Percentiles rank a stretch among this genome's conserved stretches.
phyloP scores from a whole-genome alignment of 768 basidiomycete species.

The Baorangia bicolor region DNA sequence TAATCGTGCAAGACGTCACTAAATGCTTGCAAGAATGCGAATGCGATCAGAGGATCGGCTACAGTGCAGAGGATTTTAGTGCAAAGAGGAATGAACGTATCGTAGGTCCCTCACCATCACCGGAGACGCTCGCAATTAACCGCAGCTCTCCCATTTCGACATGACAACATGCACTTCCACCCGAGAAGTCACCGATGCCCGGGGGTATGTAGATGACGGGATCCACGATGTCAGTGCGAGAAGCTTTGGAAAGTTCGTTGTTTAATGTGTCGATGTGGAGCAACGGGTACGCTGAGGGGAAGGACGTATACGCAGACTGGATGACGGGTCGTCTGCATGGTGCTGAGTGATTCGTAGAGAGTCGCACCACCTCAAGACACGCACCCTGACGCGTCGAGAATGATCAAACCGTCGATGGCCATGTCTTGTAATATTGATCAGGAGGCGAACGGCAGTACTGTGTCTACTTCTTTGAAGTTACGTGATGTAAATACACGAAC shows the following conservation, averaged over 20 bases:
- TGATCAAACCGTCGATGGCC: slow-evolving; percentile 81
- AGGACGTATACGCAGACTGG: slow-evolving; percentile 85
- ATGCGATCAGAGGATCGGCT: slow-evolving; percentile 91
- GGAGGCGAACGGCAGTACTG: not conserved
- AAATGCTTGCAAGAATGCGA: slow-evolving; percentile 86
- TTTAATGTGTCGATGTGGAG: slow-evolving; percentile 86
- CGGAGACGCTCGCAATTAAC: slow-evolving; percentile 78
- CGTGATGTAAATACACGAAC: not conserved
- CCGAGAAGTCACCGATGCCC: slow-evolving; percentile 41
- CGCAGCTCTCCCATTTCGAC: slow-evolving; percentile 72
- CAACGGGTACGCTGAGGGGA: slow-evolving; percentile 73
- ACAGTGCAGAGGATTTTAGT: not conserved
- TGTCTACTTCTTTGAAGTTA: not conserved
- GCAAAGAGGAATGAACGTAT: not conserved
- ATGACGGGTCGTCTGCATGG: slow-evolving; percentile 70
- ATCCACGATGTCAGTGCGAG: slow-evolving; percentile 57
- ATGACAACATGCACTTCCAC: slow-evolving; percentile 78
- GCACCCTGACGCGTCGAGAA: slow-evolving; percentile 73
- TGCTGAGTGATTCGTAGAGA: slow-evolving; percentile 1
- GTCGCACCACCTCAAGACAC: slow-evolving; percentile 25
- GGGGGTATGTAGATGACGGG: slow-evolving; percentile 68
- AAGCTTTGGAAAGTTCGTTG: slow-evolving; percentile 60
- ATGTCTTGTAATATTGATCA: slow-evolving; percentile 37
- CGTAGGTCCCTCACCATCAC: slow-evolving; percentile 57
- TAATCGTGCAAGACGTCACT: slow-evolving; percentile 83